Evolutionary conservation across 257 asterid species (phyloP), one percentile per base, ranked within the genome.

Genomic region (Capsicum chinense): DNA sequence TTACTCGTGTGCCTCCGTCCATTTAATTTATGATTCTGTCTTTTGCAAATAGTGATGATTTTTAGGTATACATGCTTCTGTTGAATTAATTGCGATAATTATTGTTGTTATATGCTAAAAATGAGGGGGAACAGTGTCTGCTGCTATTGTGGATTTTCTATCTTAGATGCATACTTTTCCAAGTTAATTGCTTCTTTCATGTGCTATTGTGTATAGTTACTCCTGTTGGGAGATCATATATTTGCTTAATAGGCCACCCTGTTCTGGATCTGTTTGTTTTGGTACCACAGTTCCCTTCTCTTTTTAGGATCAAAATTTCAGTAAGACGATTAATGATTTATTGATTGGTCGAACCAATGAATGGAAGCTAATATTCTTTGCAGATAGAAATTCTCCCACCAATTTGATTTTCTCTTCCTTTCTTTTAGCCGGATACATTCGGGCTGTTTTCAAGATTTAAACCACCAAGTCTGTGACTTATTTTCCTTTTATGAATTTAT

Each of bases 331-430:
- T 26, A 26, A 26, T 78, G 82, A 78, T 78, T 48, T 78, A 54
- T 15, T 15, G 7, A 33, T 78, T 71, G 57, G 79, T 71, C 54
- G 82, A 78, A 54, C 56, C 14, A 5, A 39, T 78, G 60, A 69
- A 16, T 67, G 4, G 3, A 78, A 78, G 82, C 64, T 78, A 26
- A 26, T 26, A 54, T 78, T 14, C 64, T 14, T 54, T 78, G 64
- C 33, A 35, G 48, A 78, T 78, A 54, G 14, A 26, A 52, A 78
- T 54, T 52, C 26, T 54, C 47, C 62, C 82, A 54, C 26, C 64
- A 26, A 26, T 13, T 4, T 76, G n/a, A 7, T 52, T 0, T 21
- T 50, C 7, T 11, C 9, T 12, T 4, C 15, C 9, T 7, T 50
- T 19, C 19, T 13, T 19, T 71, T 1, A 50, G 6, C 19, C 10